A percentile compares a stretch with the other conserved stretches of the same genome.
Evolutionary conservation across 441 rosid genomes (phyloP).

Genomic region (Sinapis alba): DNA sequence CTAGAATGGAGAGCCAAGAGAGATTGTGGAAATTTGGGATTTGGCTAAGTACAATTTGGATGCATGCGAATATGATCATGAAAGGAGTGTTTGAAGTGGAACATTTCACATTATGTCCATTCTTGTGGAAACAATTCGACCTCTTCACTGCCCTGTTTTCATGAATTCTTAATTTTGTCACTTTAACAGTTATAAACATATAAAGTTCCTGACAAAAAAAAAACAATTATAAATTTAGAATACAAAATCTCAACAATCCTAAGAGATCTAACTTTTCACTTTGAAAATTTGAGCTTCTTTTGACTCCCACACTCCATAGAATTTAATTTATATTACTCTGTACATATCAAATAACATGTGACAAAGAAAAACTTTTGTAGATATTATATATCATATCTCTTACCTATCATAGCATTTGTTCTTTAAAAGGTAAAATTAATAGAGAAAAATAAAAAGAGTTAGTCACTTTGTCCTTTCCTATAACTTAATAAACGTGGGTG

Average conservation of each 20-base stretch:
- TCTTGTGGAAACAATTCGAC: conserved; percentile 83
- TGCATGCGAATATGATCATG: conserved; percentile 72
- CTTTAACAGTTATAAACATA: neutral
- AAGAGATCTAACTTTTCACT: neutral
- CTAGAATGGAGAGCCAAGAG: conserved; percentile 87
- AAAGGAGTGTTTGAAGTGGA: conserved; percentile 59
- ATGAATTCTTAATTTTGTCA: conserved; percentile 8
- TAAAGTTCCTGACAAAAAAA: neutral
- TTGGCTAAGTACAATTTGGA: conserved; percentile 78
- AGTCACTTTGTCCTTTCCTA: neutral
- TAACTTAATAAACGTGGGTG: conserved; percentile 8
- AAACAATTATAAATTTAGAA: neutral
- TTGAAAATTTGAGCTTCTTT: conserved; percentile 3
- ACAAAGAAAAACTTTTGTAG: neutral
- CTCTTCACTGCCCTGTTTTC: conserved; percentile 71
- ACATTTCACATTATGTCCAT: conserved; percentile 69
- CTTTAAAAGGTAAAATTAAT: neutral
- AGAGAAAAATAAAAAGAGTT: neutral
- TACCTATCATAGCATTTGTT: neutral
- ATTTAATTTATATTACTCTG: neutral
- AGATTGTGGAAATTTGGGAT: conserved; percentile 87
- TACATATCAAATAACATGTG: neutral
- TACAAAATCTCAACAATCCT: neutral
- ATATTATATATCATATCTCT: neutral
- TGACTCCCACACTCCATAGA: neutral